These are phyloP conservation scores for Eucalyptus urophylla DNA, from an alignment of 345 rosid genomes.

Conservation along the genomic window DNA sequence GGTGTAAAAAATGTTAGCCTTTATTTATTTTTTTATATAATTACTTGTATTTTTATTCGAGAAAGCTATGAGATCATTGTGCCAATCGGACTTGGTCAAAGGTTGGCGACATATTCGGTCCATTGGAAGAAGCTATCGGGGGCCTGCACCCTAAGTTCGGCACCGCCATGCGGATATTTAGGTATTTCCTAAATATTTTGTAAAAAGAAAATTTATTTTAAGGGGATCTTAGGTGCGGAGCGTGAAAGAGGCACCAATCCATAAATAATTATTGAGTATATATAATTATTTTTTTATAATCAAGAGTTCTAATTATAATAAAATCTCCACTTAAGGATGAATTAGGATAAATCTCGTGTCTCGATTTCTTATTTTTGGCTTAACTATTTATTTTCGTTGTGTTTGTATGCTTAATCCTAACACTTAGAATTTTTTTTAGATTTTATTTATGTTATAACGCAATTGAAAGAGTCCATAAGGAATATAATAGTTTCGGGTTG, in stretches of 20 bases:
- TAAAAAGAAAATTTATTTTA: no score
- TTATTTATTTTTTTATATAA: not conserved
- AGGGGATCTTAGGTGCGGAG: no score
- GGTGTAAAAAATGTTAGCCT: not conserved
- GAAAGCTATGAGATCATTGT: not conserved
- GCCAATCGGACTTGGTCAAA: not conserved
- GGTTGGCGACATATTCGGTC: not conserved
- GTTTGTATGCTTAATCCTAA: not conserved
- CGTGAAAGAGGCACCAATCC: not conserved
- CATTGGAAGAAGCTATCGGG: not conserved
- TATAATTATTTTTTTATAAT: no score
- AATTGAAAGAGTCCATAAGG: not conserved
- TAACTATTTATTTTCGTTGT: not conserved
- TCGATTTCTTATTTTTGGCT: not conserved
- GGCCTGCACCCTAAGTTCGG: not conserved
- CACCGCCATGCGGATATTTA: no score
- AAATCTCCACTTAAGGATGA: rapidly evolving
- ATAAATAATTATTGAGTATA: no score
- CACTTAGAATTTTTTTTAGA: not conserved
- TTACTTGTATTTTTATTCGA: not conserved
- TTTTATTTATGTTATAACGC: not conserved
- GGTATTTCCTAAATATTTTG: not conserved
- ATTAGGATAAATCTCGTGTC: not conserved
- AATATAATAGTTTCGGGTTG: not conserved
- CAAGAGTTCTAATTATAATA: not conserved